Evolutionary conservation across 2,329 filamentous ascomycete species (phyloP), one percentile per base, ranked within the genome.

Genomic region (Xylaria polymorpha): DNA sequence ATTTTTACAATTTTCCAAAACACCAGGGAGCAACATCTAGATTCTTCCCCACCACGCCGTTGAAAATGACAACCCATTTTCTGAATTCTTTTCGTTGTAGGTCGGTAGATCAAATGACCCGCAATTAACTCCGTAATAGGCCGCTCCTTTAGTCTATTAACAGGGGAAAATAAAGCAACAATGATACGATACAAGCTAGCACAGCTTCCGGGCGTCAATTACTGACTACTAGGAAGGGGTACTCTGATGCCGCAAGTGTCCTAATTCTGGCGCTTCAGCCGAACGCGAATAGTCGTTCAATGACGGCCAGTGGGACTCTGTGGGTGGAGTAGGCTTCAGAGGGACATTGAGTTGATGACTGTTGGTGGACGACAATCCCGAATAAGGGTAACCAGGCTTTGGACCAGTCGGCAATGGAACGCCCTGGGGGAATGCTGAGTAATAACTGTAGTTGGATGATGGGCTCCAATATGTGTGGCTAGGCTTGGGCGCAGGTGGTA

Each of bases 211-310:
- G 7, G 32, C 20, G 10, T 39, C 15, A 37, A 7, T 37, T 37
- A 8, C 32, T 37, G 32, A 37, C 25, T 37, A 10, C 39, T 39
- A 56, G 10, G 53, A 56, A 15, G 53, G 77, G 14, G 74, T 78
- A 62, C 78, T 80, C 67, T 78, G 78, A 46, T 79, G 77, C 22
- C 78, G 78, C 4, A 60, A 64, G 64, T 80, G 78, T 48, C 74
- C 72, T 1, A 56, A 8, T 22, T 39, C 53, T 8, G 35, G 39
- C 4, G 32, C 35, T 22, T 56, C 53, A 1, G 32, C 18, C 2
- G 53, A 39, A 15, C 35, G 53, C 32, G 35, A 56, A 39, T 56
- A 56, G 32, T 56, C 12, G 20, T 22, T 20, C 3, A n/a, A 14
- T 9, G 53, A 39, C 9, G 25, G 15, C 53, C 32, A 56, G 22